Conservation (phyloP, 2,329 filamentous ascomycete species). For the Fusarium chaquense region DNA sequence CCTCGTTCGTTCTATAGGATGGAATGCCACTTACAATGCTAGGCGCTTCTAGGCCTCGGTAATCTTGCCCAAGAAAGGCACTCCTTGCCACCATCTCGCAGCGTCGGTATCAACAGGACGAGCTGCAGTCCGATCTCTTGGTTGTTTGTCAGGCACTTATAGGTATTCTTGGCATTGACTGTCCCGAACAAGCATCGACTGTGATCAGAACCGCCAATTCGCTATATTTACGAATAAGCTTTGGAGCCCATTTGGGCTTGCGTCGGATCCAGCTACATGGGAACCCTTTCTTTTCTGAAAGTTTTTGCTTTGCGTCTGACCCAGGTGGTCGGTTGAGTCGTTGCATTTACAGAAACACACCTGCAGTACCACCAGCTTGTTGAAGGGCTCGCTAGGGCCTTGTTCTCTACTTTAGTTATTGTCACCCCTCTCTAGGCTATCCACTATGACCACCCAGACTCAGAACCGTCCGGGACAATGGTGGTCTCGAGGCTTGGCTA, state of each 20-base stretch:
- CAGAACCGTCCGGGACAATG: constrained; percentile 14
- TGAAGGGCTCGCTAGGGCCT: neutral
- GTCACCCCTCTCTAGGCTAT: constrained; percentile 28
- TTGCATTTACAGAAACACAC: constrained; percentile 4
- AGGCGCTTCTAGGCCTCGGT: neutral
- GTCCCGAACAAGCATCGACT: neutral
- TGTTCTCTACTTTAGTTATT: constrained; percentile 7
- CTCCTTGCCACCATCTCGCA: constrained; percentile 5
- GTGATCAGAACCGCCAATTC: neutral
- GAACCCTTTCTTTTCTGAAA: constrained; percentile 10
- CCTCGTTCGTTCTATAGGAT: neutral
- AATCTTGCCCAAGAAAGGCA: neutral
- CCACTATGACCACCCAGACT: constrained; percentile 6
- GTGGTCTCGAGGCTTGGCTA: constrained; percentile 12
- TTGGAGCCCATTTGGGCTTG: constrained; percentile 2
- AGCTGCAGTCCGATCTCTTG: neutral
- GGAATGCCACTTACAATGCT: neutral
- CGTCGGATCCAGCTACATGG: constrained; percentile 31
- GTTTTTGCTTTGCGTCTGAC: neutral
- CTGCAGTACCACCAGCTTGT: neutral
- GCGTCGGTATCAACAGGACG: neutral
- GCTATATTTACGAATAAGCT: neutral
- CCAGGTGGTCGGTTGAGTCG: constrained; percentile 12
- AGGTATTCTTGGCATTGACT: neutral
- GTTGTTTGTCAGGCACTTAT: neutral